phyloP scores from a whole-genome alignment of 495 filamentous ascomycete species.

The Ascobolus immersus region DNA sequence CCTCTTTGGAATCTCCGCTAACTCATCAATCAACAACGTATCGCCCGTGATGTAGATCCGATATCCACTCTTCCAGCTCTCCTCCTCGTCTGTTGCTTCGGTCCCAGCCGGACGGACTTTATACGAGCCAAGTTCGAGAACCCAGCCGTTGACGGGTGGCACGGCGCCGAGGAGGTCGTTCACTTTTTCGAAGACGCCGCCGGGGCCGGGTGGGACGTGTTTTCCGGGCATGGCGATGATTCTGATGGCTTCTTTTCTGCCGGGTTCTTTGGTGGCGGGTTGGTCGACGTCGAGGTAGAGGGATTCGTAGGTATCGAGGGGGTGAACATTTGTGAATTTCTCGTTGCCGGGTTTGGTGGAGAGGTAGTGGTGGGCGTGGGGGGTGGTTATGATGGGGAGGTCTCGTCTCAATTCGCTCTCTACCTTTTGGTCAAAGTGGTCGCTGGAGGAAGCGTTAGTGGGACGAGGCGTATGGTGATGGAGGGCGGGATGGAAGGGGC shows the following conservation, averaged over 20 bases:
- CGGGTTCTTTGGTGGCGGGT: constrained; percentile 3
- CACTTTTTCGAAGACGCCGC: constrained; percentile 18
- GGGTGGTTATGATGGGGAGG: constrained; percentile 39
- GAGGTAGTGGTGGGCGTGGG: constrained; percentile 33
- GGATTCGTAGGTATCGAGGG: constrained; percentile 30
- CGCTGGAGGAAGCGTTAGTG: too few relatives aligned
- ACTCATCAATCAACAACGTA: constrained; percentile 38
- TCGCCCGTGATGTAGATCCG: constrained; percentile 50
- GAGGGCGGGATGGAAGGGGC: too few relatives aligned
- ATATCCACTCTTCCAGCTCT: too few relatives aligned
- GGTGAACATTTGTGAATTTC: constrained; percentile 28
- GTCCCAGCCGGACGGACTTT: constrained; percentile 13
- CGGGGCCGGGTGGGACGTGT: constrained; percentile 30
- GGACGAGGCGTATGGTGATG: background rate
- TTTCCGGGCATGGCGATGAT: constrained; percentile 47
- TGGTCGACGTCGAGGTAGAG: constrained; percentile 25
- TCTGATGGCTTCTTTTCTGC: constrained; percentile 22
- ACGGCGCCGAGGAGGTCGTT: constrained; percentile 38
- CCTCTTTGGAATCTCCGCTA: constrained; percentile 30
- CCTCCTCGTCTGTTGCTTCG: constrained; percentile 17
- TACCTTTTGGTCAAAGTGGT: constrained; percentile 38
- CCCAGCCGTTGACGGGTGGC: constrained; percentile 49
- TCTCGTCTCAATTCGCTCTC: constrained; percentile 30
- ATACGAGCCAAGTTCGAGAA: constrained; percentile 42
- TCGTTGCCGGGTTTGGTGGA: constrained; percentile 20